phyloP scores from a whole-genome alignment of 768 basidiomycete species.

The Suillus ampliporus region DNA sequence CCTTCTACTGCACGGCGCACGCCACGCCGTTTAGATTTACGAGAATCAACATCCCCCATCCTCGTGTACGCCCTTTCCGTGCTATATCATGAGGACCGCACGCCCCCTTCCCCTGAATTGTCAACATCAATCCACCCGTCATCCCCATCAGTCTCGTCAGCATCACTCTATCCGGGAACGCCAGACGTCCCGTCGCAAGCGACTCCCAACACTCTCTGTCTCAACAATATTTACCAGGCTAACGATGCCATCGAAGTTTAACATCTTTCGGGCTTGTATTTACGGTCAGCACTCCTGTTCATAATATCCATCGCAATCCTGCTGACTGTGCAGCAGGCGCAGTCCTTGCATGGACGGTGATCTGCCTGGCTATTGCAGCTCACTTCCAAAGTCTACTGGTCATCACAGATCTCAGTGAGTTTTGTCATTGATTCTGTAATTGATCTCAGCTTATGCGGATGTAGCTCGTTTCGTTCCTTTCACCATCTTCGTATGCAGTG shows the following conservation, averaged over 20 bases:
- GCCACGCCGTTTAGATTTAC: constrained; percentile 36
- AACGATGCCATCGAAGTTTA: constrained; percentile 76
- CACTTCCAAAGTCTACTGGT: constrained; percentile 76
- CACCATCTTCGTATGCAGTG: constrained; percentile 79
- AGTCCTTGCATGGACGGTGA: constrained; percentile 75
- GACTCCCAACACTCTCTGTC: constrained; percentile 36
- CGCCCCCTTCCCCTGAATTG: constrained; percentile 27
- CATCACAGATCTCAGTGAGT: constrained; percentile 81
- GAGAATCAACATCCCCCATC: constrained; percentile 27
- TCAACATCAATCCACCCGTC: constrained; percentile 32
- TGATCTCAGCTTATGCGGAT: constrained; percentile 9
- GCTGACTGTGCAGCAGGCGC: constrained; percentile 47
- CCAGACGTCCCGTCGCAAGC: constrained; percentile 41
- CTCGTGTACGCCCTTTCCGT: constrained; percentile 33
- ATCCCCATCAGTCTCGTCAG: constrained; percentile 23
- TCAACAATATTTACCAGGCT: constrained; percentile 36
- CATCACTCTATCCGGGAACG: constrained; percentile 27
- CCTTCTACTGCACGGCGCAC: constrained; percentile 28
- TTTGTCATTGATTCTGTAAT: background rate
- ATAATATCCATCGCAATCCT: constrained; percentile 10
- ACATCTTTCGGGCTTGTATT: constrained; percentile 66
- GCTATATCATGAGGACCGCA: constrained; percentile 36
- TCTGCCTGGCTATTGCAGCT: constrained; percentile 80
- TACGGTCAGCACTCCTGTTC: constrained; percentile 56
- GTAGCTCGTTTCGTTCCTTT: constrained; percentile 88